phyloP scores from a whole-genome alignment of 2,329 filamentous ascomycete species.

The Cordyceps cateniannulata region DNA sequence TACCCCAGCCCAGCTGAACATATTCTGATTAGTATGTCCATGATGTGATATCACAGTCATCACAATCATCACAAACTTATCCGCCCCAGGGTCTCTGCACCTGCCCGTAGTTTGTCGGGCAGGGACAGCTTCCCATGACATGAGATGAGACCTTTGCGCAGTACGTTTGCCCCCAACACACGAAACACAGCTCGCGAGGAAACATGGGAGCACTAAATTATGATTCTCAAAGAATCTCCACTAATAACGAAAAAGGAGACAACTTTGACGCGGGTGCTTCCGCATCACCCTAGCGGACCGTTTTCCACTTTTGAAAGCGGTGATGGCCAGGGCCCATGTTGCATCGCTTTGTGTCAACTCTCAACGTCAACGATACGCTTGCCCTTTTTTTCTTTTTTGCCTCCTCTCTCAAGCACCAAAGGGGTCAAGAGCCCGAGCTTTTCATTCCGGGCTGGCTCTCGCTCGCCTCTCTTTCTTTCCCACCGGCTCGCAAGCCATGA shows the following conservation, averaged over 20 bases:
- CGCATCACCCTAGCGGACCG: constrained; percentile 1
- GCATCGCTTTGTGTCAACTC: background rate
- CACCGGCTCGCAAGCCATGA: constrained; percentile 1
- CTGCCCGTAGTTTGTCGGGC: background rate
- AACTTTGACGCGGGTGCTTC: constrained; percentile 11
- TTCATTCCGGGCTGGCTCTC: background rate
- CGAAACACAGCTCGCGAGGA: background rate
- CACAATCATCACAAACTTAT: background rate
- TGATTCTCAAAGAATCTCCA: background rate
- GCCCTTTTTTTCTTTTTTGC: background rate
- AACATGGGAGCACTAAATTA: background rate
- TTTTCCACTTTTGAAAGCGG: background rate
- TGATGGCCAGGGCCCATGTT: background rate
- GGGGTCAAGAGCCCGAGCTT: background rate
- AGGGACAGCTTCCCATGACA: too few species aligned
- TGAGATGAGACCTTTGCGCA: background rate
- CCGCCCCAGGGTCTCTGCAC: background rate
- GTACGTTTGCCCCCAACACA: too few species aligned
- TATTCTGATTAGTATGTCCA: background rate
- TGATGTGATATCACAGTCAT: background rate
- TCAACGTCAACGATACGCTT: background rate
- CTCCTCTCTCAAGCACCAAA: too few species aligned
- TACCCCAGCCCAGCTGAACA: background rate
- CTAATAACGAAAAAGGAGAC: background rate
- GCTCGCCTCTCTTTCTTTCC: too few species aligned